Evolutionary conservation across 2,329 filamentous ascomycete genomes (phyloP).

Genomic region (Cladobotryum mycophilum): DNA sequence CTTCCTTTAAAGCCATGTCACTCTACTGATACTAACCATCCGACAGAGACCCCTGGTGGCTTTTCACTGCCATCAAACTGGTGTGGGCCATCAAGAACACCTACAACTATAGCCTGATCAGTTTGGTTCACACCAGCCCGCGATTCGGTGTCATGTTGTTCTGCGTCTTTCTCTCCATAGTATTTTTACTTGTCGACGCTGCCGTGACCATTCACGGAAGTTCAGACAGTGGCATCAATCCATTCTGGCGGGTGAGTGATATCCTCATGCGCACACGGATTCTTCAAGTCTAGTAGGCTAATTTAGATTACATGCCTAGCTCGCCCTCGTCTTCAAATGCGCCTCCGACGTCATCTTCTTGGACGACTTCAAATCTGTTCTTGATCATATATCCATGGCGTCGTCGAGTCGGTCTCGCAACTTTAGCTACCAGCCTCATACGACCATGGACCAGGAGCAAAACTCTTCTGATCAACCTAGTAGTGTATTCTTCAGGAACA

Average conservation of each 20-base stretch:
- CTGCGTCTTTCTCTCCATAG: conserved; percentile 13
- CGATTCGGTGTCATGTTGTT: conserved; percentile 14
- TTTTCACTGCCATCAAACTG: conserved; percentile 14
- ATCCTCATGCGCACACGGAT: neutral
- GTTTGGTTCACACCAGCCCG: conserved; percentile 11
- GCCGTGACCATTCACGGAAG: conserved; percentile 1
- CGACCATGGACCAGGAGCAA: neutral
- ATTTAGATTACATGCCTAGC: conserved; percentile 1
- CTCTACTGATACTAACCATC: neutral
- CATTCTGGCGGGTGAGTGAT: conserved; percentile 12
- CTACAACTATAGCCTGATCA: conserved; percentile 11
- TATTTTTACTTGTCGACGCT: conserved; percentile 13
- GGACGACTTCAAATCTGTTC: conserved; percentile 15
- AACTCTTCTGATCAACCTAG: neutral
- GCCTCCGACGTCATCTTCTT: conserved; percentile 15
- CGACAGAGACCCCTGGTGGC: conserved; percentile 14
- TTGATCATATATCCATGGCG: conserved; percentile 10
- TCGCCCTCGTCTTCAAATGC: conserved; percentile 16
- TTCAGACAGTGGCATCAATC: conserved; percentile 13
- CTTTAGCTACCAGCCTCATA: neutral
- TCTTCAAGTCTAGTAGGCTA: neutral
- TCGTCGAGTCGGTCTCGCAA: conserved; percentile 1
- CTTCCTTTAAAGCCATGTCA: neutral
- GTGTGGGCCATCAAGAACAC: conserved; percentile 14
- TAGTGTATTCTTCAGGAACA: neutral